Percentiles rank a stretch among this genome's conserved stretches.
Conservation (phyloP, 1,139 yeast species). For the Yamadazyma atlantica region DNA sequence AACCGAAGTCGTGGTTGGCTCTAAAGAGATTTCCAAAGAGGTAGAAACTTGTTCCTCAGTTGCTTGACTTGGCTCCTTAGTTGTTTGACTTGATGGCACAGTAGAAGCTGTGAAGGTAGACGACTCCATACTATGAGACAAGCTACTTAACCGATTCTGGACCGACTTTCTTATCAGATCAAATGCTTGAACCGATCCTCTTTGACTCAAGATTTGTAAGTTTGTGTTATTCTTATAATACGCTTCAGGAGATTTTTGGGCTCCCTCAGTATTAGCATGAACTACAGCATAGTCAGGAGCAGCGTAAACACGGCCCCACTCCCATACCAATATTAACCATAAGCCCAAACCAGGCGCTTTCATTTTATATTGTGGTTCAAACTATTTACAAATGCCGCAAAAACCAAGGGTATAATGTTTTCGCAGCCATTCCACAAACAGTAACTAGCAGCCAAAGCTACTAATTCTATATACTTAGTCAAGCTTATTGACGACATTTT, state of each 20-base stretch:
- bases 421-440: slow-evolving; percentile 4
- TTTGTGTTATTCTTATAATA: not conserved
- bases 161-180: slow-evolving; percentile 4
- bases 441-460: not conserved
- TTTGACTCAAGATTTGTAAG: not conserved
- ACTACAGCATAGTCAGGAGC: not conserved
- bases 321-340: not conserved
- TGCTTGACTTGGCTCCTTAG: too few relatives aligned
- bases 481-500: slow-evolving; percentile 17
- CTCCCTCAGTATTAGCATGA: not conserved
- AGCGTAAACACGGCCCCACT: not conserved
- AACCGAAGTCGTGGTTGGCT: too few relatives aligned
- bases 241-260: not conserved
- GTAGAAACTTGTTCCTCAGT: too few relatives aligned
- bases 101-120: too few relatives aligned
- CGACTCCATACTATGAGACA: too few relatives aligned
- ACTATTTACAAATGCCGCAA: slow-evolving; percentile 3
- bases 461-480: not conserved
- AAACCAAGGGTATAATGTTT: not conserved
- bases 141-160: slow-evolving; percentile 4
- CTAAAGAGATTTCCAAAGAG: too few relatives aligned
- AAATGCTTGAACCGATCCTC: slow-evolving; percentile 7
- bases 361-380: not conserved
- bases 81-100: too few relatives aligned
- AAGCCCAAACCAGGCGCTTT: not conserved